These are phyloP conservation scores for Leccinum rimulosum DNA, from an alignment of 768 basidiomycete species.

Conservation along the genomic window DNA sequence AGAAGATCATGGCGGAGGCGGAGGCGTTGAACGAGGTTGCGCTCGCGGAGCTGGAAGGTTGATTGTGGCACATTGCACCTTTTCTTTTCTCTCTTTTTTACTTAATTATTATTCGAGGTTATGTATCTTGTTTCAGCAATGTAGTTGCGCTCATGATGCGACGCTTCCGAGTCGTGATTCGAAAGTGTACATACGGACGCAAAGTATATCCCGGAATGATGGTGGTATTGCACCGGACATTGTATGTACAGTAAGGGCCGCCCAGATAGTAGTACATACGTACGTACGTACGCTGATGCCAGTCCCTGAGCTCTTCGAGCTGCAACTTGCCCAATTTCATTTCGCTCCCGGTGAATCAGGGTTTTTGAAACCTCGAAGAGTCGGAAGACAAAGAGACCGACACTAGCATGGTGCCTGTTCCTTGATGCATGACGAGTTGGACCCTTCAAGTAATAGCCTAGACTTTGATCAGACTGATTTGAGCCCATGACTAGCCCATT, in stretches of 20 bases:
- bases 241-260: neutral
- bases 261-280: no score
- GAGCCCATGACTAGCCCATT: no score
- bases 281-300: neutral
- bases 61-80: neutral
- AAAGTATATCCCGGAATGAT: neutral
- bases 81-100: conserved; percentile 1
- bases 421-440: neutral
- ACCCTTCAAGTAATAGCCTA: no score
- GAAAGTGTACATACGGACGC: neutral
- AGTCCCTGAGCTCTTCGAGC: neutral
- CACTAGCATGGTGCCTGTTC: neutral
- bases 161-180: neutral
- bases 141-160: neutral
- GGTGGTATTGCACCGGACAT: neutral
- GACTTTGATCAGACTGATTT: no score
- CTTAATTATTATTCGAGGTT: neutral
- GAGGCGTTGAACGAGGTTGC: conserved; percentile 79
- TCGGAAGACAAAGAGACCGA: neutral
- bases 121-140: neutral
- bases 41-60: conserved; percentile 58
- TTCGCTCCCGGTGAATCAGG: neutral
- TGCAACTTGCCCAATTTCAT: neutral
- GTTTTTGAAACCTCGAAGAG: neutral
- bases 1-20: conserved; percentile 82